Percentiles rank a stretch among this genome's conserved stretches.
These are phyloP conservation scores for Aspergillus versicolor DNA, from an alignment of 2,329 filamentous ascomycete species.

Conservation along the genomic window DNA sequence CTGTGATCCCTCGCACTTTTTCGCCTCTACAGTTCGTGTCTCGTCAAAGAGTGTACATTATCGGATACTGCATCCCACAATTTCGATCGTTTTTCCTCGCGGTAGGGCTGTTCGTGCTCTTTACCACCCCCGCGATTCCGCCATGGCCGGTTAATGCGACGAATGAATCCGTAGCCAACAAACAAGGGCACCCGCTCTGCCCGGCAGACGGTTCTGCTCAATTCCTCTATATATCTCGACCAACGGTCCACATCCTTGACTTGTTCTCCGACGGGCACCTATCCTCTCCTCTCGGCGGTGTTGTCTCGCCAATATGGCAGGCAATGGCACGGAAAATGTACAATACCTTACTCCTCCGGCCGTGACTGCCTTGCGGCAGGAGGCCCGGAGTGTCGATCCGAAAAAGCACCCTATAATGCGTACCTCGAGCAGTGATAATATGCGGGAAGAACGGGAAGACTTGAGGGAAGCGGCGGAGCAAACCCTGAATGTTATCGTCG, in stretches of 20 bases:
- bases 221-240: constrained; percentile 14
- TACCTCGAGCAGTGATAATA: constrained; percentile 80
- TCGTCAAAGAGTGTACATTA: background rate
- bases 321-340: constrained; percentile 38
- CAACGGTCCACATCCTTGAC: constrained; percentile 8
- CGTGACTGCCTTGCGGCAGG: constrained; percentile 45
- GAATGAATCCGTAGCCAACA: constrained; percentile 41
- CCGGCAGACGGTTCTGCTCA: constrained; percentile 43
- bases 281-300: constrained; percentile 14
- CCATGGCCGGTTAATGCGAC: constrained; percentile 42
- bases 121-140: constrained; percentile 21
- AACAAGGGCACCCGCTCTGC: constrained; percentile 44
- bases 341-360: constrained; percentile 46
- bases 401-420: constrained; percentile 51
- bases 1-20: constrained; percentile 14
- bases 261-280: constrained; percentile 6
- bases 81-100: constrained; percentile 17
- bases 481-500: constrained; percentile 93
- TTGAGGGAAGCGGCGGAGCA: constrained; percentile 94
- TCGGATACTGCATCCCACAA: background rate
- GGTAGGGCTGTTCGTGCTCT: constrained; percentile 19
- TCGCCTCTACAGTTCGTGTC: background rate
- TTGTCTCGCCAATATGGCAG: constrained; percentile 38
- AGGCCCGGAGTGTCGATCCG: constrained; percentile 40
- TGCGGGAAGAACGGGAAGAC: constrained; percentile 89